Base-by-base conservation (phyloP, 306 rosid genomes). In the Lithocarpus polystachyus region DNA sequence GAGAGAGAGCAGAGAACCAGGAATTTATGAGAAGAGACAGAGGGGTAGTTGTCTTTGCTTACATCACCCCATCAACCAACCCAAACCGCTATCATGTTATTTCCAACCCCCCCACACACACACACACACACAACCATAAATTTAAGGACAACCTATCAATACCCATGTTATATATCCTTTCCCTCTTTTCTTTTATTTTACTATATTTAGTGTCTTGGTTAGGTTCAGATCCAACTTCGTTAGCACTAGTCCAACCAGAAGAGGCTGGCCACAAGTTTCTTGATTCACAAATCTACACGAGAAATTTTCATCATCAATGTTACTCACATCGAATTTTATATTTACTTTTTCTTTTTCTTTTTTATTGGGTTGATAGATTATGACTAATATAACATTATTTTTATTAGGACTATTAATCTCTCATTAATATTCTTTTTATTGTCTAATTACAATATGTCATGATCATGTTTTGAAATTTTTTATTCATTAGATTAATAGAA, bases 41-140 rank as follows among this genome's bases (percentile, higher is more conserved):
- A 68, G 59, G 72, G 75, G 75, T 33, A 76, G 69, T 73, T 76
- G 13, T 0, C 40, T 52, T 52, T 57, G 59, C 73, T 51, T 78
- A 84, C 62, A 78, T 80, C 80, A 80, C 57, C 84, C 56, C 84
- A 60, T 37, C 77, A 60, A 84, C 84, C 82, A 24, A 84, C 80
- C 82, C 48, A 71, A 80, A 67, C 69, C 53, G 79, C 72, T 72
- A 40, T 40, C 78, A 60, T 64, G 20, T 67, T 33, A 33, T 35
- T 23, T 26, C n/a, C 51, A 33, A n/a, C 73, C 54, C 53, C n/a
- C n/a, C n/a, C n/a, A 20, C 45, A 8, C 45, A 40, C 53, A 71
- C n/a, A 2, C n/a, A 20, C 45, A 8, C 45, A 40, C 53, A 71
- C n/a, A 2, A 17, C 12, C 12, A 43, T 71, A 35, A 11, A 45